Conservation (phyloP, 305 asterid species). For the Andrographis paniculata region DNA sequence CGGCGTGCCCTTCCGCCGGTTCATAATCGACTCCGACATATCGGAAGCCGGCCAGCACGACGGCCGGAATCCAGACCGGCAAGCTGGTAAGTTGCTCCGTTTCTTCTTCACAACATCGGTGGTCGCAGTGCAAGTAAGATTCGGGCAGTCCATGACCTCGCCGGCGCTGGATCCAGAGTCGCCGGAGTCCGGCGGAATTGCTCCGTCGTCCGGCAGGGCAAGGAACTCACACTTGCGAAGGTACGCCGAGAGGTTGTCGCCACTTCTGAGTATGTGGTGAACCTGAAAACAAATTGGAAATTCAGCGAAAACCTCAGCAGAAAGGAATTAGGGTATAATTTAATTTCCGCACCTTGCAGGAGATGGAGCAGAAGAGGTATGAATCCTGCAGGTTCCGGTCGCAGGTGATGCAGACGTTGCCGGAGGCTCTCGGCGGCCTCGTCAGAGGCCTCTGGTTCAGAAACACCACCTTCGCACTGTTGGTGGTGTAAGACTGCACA, state of each 20-base stretch:
- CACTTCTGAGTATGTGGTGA: constrained; percentile 32
- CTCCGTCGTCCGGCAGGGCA: constrained; percentile 50
- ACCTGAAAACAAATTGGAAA: constrained; percentile 27
- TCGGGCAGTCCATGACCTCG: constrained; percentile 21
- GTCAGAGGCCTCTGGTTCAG: constrained; percentile 55
- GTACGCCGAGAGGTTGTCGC: constrained; percentile 31
- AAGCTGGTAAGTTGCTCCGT: constrained; percentile 27
- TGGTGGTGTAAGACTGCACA: constrained; percentile 50
- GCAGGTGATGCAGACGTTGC: constrained; percentile 50
- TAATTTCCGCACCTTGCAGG: constrained; percentile 59
- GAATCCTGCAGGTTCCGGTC: constrained; percentile 55
- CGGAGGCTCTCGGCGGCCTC: constrained; percentile 34
- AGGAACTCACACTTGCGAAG: constrained; percentile 36
- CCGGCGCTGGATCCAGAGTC: constrained; percentile 31
- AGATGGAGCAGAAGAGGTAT: constrained; percentile 56
- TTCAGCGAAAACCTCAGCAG: not conserved
- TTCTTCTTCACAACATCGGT: constrained; percentile 43
- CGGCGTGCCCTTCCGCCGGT: constrained; percentile 12
- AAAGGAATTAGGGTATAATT: not conserved
- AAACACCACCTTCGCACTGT: constrained; percentile 71
- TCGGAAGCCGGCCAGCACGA: constrained; percentile 4
- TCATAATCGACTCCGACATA: constrained; percentile 25
- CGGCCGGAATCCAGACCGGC: constrained; percentile 27
- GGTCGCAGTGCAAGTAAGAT: constrained; percentile 42
- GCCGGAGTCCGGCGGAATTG: constrained; percentile 64